Evolutionary conservation across 2,329 filamentous ascomycete genomes (phyloP), one percentile per base, ranked within the genome.

Genomic region (Alternaria triticimaculans): DNA sequence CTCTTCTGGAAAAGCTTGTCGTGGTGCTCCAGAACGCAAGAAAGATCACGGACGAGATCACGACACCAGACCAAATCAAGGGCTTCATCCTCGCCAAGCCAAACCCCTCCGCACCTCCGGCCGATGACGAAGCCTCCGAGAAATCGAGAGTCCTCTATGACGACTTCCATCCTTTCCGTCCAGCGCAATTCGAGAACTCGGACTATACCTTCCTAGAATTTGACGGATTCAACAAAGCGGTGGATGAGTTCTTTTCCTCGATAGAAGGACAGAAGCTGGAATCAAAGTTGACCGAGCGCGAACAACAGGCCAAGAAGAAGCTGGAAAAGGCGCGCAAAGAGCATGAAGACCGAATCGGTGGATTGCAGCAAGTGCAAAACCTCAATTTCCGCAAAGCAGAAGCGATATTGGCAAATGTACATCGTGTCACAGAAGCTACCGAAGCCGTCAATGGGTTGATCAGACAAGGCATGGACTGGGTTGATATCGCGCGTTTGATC

Each of bases 191-290:
- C 65, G 88, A 90, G 65, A 89, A 94, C 60, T 83, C 88, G 0
- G 82, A 85, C 0, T 87, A 90, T 23, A 87, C 88, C 4, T 88
- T 97, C 15, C 76, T 98, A 12, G 88, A 92, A 58, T 94, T 94
- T 69, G 87, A 93, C 7, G 91, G 90, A 10, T 98, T 96, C 84
- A 97, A 97, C 79, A 92, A 91, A 75, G 96, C 94, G 0, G 94
- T 97, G 0, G 96, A 99, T 76, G 93, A 97, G 70, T 99, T 97
- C 82, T 98, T 97, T 79, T 98, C 96, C 0, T 98, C 95, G 0
- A 88, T 98, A 25, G 96, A 99, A 81, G 93, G 94, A 0, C 95
- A 97, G 77, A 97, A 93, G 77, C 85, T 98, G 1, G 92, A 97
- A 78, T 96, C 93, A 1, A 87, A 89, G 57, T 82, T 98, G 5